Evolutionary conservation across 495 filamentous ascomycete species (phyloP), one percentile per base, ranked within the genome.

Genomic region (Penicillium daleae): DNA sequence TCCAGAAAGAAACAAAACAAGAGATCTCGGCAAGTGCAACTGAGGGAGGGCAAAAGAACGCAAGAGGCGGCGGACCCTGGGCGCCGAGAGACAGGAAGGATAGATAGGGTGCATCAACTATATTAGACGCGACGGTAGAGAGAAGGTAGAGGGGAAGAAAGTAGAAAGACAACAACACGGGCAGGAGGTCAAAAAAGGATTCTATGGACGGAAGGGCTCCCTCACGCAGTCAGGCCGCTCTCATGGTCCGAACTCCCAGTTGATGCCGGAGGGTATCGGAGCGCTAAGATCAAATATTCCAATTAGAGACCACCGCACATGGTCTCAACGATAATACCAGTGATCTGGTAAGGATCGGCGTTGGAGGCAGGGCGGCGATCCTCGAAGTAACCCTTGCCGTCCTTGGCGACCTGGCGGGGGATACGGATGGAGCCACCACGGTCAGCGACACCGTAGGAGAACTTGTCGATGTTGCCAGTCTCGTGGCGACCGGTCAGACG

Each of bases 351-450:
- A 27, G 95, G 95, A 80, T 96, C 92, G 65, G 88, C 95, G 75
- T 99, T 99, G 73, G 89, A 93, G 48, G 95, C 95, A 49, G 95
- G 95, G 68, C 95, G 85, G 74, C 95, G 88, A 70, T 99, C 95
- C 83, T 99, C 95, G 66, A 99, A 97, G 86, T 99, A 99, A 67
- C 95, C 95, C 82, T 91, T 96, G 78, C 92, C 93, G 76, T 97
- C 93, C 76, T 92, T 92, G 57, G 90, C 95, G 74, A 83, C 86
- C 69, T 92, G 89, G 71, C 95, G 87, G 67, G 96, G 96, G 65
- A 99, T 93, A 84, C 95, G 92, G 72, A 97, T 92, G 63, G 86
- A 90, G 50, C 92, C 90, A 77, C 95, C 93, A 82, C 95, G 92
- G 87, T 99, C 92, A 71, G 95, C 95, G 69, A 99, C 88, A 80